These are phyloP conservation scores for Thelephora aurantiotincta DNA, from an alignment of 768 basidiomycete species.

Conservation along the genomic window DNA sequence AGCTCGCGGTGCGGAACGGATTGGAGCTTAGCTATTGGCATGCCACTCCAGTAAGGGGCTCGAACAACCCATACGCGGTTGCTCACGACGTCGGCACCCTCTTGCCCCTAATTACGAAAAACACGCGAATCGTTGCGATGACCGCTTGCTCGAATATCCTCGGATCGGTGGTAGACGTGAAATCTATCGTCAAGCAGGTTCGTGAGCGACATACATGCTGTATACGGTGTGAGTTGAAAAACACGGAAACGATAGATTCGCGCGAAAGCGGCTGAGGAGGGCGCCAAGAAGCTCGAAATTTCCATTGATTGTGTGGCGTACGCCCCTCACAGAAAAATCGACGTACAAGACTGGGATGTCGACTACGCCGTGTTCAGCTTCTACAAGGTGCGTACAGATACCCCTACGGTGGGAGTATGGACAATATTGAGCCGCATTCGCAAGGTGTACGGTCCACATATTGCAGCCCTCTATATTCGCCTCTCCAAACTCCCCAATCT, in stretches of 20 bases:
- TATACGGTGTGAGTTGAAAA: neutral
- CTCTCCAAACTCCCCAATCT: constrained; percentile 29
- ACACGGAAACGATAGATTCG: constrained; percentile 12
- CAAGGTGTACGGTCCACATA: constrained; percentile 66
- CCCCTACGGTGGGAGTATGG: neutral
- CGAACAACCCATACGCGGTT: constrained; percentile 54
- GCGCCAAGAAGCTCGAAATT: constrained; percentile 48
- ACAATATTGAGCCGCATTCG: neutral
- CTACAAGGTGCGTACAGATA: constrained; percentile 46
- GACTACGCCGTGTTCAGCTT: constrained; percentile 61
- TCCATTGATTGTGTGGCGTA: constrained; percentile 70
- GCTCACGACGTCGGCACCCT: constrained; percentile 38
- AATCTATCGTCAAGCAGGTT: constrained; percentile 37
- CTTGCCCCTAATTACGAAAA: constrained; percentile 43
- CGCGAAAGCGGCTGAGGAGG: constrained; percentile 32
- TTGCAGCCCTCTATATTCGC: constrained; percentile 52
- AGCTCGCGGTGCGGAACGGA: constrained; percentile 43
- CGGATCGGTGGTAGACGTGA: constrained; percentile 49
- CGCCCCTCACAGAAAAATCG: constrained; percentile 57
- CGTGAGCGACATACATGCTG: neutral
- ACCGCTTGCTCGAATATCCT: constrained; percentile 67
- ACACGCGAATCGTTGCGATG: constrained; percentile 62
- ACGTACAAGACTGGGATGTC: constrained; percentile 66
- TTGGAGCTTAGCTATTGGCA: constrained; percentile 48
- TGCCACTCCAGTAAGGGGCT: constrained; percentile 22